phyloP scores from a whole-genome alignment of 83 land plant genomes.

The Picea abies region DNA sequence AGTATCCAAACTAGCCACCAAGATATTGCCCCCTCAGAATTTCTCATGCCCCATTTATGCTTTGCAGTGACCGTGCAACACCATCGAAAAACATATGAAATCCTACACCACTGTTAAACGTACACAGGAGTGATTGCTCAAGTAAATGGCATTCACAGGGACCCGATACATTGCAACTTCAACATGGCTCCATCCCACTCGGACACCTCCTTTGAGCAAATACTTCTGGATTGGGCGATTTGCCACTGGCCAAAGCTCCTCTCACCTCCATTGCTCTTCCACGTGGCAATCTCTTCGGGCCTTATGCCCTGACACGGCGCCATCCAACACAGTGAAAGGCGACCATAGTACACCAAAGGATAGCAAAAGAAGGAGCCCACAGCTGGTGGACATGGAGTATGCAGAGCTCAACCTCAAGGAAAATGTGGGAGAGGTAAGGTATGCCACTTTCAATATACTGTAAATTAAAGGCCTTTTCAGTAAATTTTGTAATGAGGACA shows the following conservation, averaged over 20 bases:
- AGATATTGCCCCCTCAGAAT: too few species aligned
- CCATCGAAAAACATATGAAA: too few species aligned
- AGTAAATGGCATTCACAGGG: too few species aligned
- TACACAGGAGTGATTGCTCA: too few species aligned
- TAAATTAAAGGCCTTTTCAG: not conserved
- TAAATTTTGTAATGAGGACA: not conserved
- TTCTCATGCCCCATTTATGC: too few species aligned
- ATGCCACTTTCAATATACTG: not conserved
- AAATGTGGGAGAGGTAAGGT: constrained; percentile 23
- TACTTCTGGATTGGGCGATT: not conserved
- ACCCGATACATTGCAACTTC: constrained; percentile 3
- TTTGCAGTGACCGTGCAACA: too few species aligned
- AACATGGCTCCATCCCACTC: not conserved
- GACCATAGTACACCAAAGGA: not conserved
- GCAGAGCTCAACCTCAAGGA: constrained; percentile 52
- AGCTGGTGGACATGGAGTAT: constrained; percentile 48
- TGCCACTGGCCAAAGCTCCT: not conserved
- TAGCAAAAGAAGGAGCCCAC: constrained; percentile 18
- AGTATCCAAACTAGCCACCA: too few species aligned
- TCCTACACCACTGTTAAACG: too few species aligned
- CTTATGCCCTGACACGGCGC: not conserved
- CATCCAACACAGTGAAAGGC: not conserved
- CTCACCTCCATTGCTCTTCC: too few species aligned
- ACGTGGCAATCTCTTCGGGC: not conserved
- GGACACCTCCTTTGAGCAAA: not conserved